Base-by-base conservation (phyloP, 495 filamentous ascomycete genomes). In the Elaphomyces granulatus region DNA sequence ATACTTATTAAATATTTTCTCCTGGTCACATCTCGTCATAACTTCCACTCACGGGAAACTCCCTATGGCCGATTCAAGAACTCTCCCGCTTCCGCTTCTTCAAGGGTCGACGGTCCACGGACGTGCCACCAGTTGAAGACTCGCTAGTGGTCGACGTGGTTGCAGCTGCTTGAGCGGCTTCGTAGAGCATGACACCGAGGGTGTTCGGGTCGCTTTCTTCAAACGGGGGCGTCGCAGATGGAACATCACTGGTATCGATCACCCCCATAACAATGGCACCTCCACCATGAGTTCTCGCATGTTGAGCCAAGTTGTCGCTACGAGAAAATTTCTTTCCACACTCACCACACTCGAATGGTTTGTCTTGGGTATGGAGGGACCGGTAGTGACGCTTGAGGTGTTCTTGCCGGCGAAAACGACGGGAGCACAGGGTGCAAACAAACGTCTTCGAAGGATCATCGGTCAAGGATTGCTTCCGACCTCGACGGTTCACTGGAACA, bases 241-340 rank as follows among this genome's bases (percentile, higher is more conserved):
- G 51, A 3, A 67, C 55, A 26, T 81, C 79, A 14, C 70, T 67
- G 37, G 72, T 59, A 39, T 94, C 82, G 31, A 93, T 64, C 42
- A 95, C 69, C 43, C 81, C 78, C 83, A 96, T 83, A 41, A 87
- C 76, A 45, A 95, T 81, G 41, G 88, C 82, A 33, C 84, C 84
- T 37, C 77, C 77, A 34, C 84, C 92, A 50, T 99, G 92, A 10
- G 90, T 99, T 36, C 92, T 78, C 35, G 90, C 78, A 53, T 99
- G 92, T 61, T 99, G 92, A 20, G 84, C 80, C 16, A 99, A 74
- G 64, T 99, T 99, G 62, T 99, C 92, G 50, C 81, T 88, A 42
- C 92, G 82, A 1, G 90, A 96, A 68, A 96, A 99, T 68, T 94
- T 94, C 77, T 99, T 99, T 43, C 90, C 88, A 50, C 92, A 99